A percentile compares a stretch with the other conserved stretches of the same genome.
phyloP scores from a whole-genome alignment of 768 basidiomycete species.

The Coprinopsis cinerea region DNA sequence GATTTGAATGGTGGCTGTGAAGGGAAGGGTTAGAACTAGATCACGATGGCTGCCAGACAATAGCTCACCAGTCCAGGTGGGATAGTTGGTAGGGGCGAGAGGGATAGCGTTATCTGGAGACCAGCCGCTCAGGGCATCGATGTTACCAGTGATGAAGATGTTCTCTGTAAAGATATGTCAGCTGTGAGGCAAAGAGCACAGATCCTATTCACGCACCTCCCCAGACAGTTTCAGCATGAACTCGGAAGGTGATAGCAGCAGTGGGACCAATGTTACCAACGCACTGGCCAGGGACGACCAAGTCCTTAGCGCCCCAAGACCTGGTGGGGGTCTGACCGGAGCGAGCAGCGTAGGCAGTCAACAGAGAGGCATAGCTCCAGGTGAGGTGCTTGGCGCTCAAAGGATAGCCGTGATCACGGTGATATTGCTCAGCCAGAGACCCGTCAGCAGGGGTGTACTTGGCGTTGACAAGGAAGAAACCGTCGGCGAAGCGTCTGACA shows the following conservation, averaged over 20 bases:
- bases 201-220: slow-evolving; percentile 45
- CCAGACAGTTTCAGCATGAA: slow-evolving; percentile 48
- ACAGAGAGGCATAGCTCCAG: slow-evolving; percentile 69
- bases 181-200: neutral
- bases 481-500: slow-evolving; percentile 56
- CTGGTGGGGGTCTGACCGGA: slow-evolving; percentile 40
- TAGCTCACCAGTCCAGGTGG: slow-evolving; percentile 62
- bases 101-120: slow-evolving; percentile 49
- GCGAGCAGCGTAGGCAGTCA: slow-evolving; percentile 57
- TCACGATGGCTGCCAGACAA: slow-evolving; percentile 2
- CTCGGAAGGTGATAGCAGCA: slow-evolving; percentile 54
- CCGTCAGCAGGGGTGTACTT: slow-evolving; percentile 61
- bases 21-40: neutral
- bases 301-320: slow-evolving; percentile 68
- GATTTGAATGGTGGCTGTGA: slow-evolving; percentile 50
- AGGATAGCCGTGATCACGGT: slow-evolving; percentile 42
- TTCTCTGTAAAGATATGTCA: slow-evolving; percentile 39
- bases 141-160: slow-evolving; percentile 61
- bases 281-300: slow-evolving; percentile 43
- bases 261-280: slow-evolving; percentile 25
- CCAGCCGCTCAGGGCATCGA: slow-evolving; percentile 54
- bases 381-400: slow-evolving; percentile 66
- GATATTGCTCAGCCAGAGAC: slow-evolving; percentile 59
- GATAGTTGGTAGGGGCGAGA: slow-evolving; percentile 52
- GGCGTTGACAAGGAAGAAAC: slow-evolving; percentile 51